Evolutionary conservation across 345 rosid genomes (phyloP), one percentile per base, ranked within the genome.

Genomic region (Eucalyptus dawsonii): DNA sequence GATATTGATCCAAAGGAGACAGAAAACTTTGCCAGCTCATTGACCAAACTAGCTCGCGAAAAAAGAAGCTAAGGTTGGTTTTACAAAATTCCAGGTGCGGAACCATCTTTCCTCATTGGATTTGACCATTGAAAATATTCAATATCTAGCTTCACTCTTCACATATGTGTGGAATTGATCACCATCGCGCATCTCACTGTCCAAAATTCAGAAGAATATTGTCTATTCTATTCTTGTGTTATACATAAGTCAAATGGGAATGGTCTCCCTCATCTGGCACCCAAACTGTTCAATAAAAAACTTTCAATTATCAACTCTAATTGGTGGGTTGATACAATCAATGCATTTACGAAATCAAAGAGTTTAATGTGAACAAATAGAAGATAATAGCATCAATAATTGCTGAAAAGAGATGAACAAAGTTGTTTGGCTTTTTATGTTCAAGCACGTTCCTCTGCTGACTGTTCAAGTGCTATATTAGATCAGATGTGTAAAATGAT

Each of bases 1-100:
- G 99, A 98, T 93, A 96, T 98, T 91, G 97, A 98, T 93, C 97
- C 98, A 16, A 89, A 87, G 50, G 99, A 98, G 92, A 98, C 96
- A 4, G 96, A 93, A 88, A 93, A 93, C 44, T 98, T 98, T 87
- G 96, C 96, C 87, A 90, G 92, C 89, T 95, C 97, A 21, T 91
- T 98, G 91, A 88, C 94, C 45, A 93, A 92, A 88, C 93, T 97
- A 91, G 98, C 98, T 47, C 92, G 94, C 88, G 86, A 94, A 88
- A 97, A 97, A 80, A 90, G 98, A 96, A 93, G 94, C 91, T 87
- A 95, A 91, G 90, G 91, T 94, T 86, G 92, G 91, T 91, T 97
- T 96, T 89, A 88, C 88, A 85, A 93, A 60, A 90, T 97, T 96
- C 89, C 96, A 97, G 98, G 99, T 97, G 87, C 3, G 37, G 58